Evolutionary conservation across 164 flowering plant species (phyloP).

Genomic region (Stephania cephalantha): DNA sequence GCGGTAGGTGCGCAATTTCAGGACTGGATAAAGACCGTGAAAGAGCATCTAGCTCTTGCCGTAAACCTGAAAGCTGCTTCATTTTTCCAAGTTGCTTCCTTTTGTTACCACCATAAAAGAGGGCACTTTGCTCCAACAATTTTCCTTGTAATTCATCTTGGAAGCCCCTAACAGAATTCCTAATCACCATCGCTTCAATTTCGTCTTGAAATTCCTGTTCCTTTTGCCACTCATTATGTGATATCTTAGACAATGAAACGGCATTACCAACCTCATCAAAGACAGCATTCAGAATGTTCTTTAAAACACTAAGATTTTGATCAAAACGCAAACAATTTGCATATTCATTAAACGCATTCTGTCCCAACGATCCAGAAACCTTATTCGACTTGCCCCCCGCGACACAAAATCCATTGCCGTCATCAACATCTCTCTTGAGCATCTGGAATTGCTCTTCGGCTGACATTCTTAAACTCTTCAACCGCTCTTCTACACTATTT

Average conservation of each 20-base stretch:
- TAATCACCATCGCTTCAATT: conserved; percentile 47
- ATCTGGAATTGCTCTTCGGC: conserved; percentile 37
- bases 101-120: conserved; percentile 18
- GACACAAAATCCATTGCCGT: conserved; percentile 21
- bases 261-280: conserved; percentile 22
- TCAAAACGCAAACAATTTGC: conserved; percentile 31
- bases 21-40: conserved; percentile 34
- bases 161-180: conserved; percentile 28
- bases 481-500: conserved; percentile 14
- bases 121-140: conserved; percentile 29
- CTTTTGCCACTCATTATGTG: conserved; percentile 24
- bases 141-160: conserved; percentile 38
- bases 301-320: conserved; percentile 27
- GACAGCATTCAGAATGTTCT: conserved; percentile 24
- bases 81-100: conserved; percentile 28
- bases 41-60: conserved; percentile 48
- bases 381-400: not conserved
- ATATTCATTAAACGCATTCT: conserved; percentile 22
- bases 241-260: conserved; percentile 24
- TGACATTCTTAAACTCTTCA: conserved; percentile 23
- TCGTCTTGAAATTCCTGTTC: conserved; percentile 42
- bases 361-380: conserved; percentile 16
- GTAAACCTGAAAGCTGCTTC: conserved; percentile 47
- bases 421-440: conserved; percentile 35
- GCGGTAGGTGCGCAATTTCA: conserved; percentile 39